Base-by-base conservation (phyloP, 2,329 filamentous ascomycete genomes). In the Fusarium euwallaceae region DNA sequence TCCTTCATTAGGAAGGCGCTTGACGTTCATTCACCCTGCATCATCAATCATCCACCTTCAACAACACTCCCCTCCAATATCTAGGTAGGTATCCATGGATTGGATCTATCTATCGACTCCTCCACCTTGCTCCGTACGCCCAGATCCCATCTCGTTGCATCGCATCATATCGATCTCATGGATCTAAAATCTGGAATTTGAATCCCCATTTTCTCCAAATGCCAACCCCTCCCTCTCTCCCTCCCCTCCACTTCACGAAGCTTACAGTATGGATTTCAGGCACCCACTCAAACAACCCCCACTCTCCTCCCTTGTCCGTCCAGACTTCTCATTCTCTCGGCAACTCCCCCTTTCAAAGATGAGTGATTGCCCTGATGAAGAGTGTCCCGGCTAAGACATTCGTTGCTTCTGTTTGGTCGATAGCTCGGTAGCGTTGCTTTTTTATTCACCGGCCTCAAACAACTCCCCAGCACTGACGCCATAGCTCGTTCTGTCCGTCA, bases 391-490 rank as follows among this genome's bases (percentile, higher is more conserved):
- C 32, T 39, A 22, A 55, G 61, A 63, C 55, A 70, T 51, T 58
- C 58, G 41, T 72, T 72, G 67, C 64, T 72, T 61, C 51, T 37
- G 60, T 53, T 43, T 59, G 61, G 60, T 39, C 41, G 53, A 63
- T 53, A 67, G 41, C 56, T 64, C 34, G n/a, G n/a, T 32, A 24
- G 29, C 41, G 37, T 75, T 76, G 61, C 76, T 76, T 78, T 75
- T 76, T 78, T 39, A 16, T 45, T 63, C 63, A 69, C 66, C 64
- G 62, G 53, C 29, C 60, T 37, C 27, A 65, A 39, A 69, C 63
- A 43, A 34, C 41, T 51, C 66, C 48, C 65, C 69, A 27, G 43
- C 37, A 55, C 63, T 77, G 68, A 76, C 73, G 67, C 69, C 69
- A 78, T 75, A 34, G 34, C 24, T 58, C 66, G 32, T 34, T 34